Base-by-base conservation (phyloP, 495 filamentous ascomycete species). In the Aspergillus cristatus region DNA sequence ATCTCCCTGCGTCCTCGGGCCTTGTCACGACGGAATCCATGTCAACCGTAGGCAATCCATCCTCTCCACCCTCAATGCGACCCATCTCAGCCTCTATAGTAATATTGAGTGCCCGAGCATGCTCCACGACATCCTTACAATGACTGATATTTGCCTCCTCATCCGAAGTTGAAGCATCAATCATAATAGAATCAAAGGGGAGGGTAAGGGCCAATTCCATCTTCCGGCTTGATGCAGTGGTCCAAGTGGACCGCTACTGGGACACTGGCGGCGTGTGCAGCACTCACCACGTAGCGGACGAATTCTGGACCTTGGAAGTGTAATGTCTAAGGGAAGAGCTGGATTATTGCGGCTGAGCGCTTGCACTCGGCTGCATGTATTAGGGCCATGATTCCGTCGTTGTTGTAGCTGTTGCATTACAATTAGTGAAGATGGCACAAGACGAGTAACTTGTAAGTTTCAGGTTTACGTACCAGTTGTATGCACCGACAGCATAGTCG, bases 311-410 rank as follows among this genome's bases (percentile, higher is more conserved):
- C 60, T 14, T 72, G 74, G 57, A 79, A 82, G 63, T 70, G 54
- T 68, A 78, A 58, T 0, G 80, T 77, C 81, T 81, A 86, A 35
- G 81, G 81, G 62, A 86, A 84, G 54, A 86, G 75, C 18, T 81
- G 72, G 42, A 86, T 70, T 66, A 82, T 79, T 40, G 76, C 72
- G 0, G 81, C 79, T 0, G 78, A 81, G 25, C 56, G 55, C 34
- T 78, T 75, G 8, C 68, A 63, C 57, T 83, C 79, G 34, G 81
- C 81, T 3, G 80, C 81, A 37, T 65, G 70, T 46, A 84, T 74
- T 2, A 72, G 70, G 28, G 79, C 81, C 46, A 82, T 70, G 53
- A 84, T 74, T 46, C 71, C 73, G 62, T 84, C 79, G 51, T 78
- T 72, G 67, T 84, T 84, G 68, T 86, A 86, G 35, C 45, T 47